A percentile compares a stretch with the other conserved stretches of the same genome.
Evolutionary conservation across 1,284 basidiomycete species (phyloP).

Genomic region (Cutaneotrichosporon dermatis): DNA sequence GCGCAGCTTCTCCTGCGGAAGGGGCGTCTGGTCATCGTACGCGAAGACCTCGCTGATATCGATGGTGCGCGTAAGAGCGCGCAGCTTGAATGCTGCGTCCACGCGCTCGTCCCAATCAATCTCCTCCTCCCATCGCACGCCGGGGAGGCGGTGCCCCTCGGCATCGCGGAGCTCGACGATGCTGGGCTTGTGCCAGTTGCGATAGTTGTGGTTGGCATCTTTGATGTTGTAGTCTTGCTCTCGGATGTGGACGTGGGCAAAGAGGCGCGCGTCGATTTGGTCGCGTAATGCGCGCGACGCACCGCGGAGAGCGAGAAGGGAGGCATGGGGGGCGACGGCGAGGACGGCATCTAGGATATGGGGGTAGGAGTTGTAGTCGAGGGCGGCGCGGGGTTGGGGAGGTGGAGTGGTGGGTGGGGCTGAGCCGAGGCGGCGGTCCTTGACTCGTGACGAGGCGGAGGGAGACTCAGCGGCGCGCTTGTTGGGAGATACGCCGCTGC

Average conservation of each 20-base stretch:
- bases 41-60: not conserved
- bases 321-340: not conserved
- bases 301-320: not conserved
- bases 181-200: not conserved
- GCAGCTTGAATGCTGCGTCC: not conserved
- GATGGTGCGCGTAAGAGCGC: not conserved
- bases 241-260: not conserved
- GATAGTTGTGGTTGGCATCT: not conserved
- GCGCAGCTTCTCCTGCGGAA: not conserved
- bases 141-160: not conserved
- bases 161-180: not conserved
- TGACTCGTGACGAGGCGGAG: not conserved
- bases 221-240: not conserved
- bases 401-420: too few species aligned
- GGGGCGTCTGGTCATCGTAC: not conserved
- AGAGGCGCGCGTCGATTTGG: not conserved
- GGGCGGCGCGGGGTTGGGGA: too few species aligned
- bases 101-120: not conserved
- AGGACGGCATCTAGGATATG: not conserved
- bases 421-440: not conserved
- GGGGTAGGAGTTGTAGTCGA: not conserved
- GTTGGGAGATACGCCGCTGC: too few species aligned
- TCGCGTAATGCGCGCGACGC: not conserved
- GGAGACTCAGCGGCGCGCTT: too few species aligned
- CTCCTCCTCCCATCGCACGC: not conserved